Evolutionary conservation across 2,329 filamentous ascomycete genomes (phyloP), one percentile per base, ranked within the genome.

Genomic region (Pseudohalonectria lignicola): DNA sequence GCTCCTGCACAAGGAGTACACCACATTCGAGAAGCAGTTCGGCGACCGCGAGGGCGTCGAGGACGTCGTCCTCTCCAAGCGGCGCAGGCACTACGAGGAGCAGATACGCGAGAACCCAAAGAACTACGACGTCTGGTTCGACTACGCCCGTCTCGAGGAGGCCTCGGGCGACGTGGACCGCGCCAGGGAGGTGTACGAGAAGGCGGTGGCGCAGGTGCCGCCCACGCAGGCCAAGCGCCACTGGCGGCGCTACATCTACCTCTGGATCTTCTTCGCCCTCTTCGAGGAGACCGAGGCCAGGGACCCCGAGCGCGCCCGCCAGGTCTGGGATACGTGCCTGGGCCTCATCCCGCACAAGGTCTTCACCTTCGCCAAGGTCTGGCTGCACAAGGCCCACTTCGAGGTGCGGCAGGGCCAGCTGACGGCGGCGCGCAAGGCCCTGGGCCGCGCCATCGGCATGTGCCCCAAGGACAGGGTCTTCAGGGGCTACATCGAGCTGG

Each of bases 101-200:
- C 82, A 92, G 53, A 76, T 96, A 47, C 90, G 87, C 52, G 84
- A 93, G 54, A 96, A 94, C 52, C 77, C 88, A 2, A 92, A 93
- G 53, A 95, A 95, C 59, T 98, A 98, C 65, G 92, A 98, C 53
- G 75, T 80, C 11, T 98, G 92, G 92, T 90, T 98, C 49, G 92
- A 96, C 59, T 94, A 90, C 57, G 87, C 88, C 19, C 75, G 85
- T 7, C 65, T 98, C 6, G 92, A 98, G 57, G 92, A 98, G 60
- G 76, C 78, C 0, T 80, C 85, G 1, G 84, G 85, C 8, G 84
- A 95, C 53, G 63, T 75, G 1, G 87, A 94, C 45, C 78, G 85
- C 31, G 81, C 94, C 2, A 78, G 92, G 25, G 92, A 98, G 47
- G 79, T 94, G 12, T 98, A 96, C 60, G 92, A 98, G 61, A 76